Percentiles rank a stretch among this genome's conserved stretches.
Conservation (phyloP, 192 early-diverging fungal genomes). For the Mortierella claussenii region DNA sequence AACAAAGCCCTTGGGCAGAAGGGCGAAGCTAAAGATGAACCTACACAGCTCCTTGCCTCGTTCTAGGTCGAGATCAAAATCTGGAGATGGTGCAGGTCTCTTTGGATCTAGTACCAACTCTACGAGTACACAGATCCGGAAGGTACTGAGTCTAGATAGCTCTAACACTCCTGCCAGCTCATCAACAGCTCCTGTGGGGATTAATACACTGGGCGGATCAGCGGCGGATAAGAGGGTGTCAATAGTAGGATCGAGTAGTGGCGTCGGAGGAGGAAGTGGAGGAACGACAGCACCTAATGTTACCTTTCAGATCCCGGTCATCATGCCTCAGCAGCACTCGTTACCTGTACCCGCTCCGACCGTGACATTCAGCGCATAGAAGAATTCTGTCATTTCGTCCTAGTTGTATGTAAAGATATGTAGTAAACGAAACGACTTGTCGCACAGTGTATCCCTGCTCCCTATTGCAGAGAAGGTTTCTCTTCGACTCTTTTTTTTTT, state of each 20-base stretch:
- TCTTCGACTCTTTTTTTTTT: not conserved
- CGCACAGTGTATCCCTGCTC: no score
- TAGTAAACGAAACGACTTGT: no score
- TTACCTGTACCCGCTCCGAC: constrained; percentile 1
- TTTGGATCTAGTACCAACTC: constrained; percentile 1
- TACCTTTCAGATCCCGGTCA: not conserved
- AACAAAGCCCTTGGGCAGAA: constrained; percentile 16
- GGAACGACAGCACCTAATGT: not conserved
- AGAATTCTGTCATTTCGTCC: not conserved
- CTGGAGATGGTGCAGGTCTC: constrained; percentile 9
- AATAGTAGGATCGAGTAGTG: not conserved
- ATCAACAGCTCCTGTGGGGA: not conserved
- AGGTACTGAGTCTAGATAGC: constrained; percentile 20
- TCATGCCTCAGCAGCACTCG: not conserved
- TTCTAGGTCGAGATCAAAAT: constrained; percentile 5
- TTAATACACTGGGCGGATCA: not conserved
- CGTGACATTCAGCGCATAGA: constrained; percentile 12
- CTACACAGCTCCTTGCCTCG: constrained; percentile 12
- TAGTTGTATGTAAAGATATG: no score
- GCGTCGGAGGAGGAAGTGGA: not conserved
- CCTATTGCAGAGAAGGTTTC: no score
- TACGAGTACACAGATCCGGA: constrained; percentile 5
- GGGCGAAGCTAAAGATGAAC: constrained; percentile 13
- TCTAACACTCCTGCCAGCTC: not conserved
- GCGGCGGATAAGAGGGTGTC: not conserved